Conservation (phyloP, 495 filamentous ascomycete species). For the Penicillium verhagenii region DNA sequence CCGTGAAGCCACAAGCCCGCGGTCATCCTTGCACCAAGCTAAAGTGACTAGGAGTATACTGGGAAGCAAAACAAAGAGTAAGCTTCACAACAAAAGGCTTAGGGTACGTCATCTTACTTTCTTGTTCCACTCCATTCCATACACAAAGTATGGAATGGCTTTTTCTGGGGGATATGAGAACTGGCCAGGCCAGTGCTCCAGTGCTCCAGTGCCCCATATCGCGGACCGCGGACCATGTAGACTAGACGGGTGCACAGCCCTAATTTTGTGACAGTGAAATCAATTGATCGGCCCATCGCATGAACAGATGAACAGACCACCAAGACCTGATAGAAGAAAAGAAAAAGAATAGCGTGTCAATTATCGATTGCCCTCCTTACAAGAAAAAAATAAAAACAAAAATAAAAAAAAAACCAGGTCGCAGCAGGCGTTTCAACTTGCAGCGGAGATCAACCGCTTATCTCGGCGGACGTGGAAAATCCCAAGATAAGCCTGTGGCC, state of each 20-base stretch:
- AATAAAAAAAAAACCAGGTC: no score
- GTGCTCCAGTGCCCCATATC: not conserved
- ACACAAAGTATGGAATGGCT: not conserved
- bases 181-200: not conserved
- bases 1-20: not conserved
- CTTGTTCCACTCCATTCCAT: not conserved
- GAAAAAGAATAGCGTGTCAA: constrained; percentile 4
- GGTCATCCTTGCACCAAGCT: not conserved
- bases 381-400: not conserved
- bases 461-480: constrained; percentile 6
- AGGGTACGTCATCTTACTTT: not conserved
- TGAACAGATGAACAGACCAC: not conserved
- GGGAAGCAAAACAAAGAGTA: not conserved
- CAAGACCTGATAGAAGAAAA: not conserved
- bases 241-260: not conserved
- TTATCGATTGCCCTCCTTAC: constrained; percentile 10
- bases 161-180: no score
- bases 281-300: no score
- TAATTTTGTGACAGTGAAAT: no score
- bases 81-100: not conserved
- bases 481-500: constrained; percentile 16
- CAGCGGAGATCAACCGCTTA: constrained; percentile 12
- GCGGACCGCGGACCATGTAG: not conserved
- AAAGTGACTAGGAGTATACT: not conserved
- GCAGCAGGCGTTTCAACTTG: not conserved